These are phyloP conservation scores for Seiridium cupressi DNA, from an alignment of 2,329 filamentous ascomycete species.

Conservation along the genomic window DNA sequence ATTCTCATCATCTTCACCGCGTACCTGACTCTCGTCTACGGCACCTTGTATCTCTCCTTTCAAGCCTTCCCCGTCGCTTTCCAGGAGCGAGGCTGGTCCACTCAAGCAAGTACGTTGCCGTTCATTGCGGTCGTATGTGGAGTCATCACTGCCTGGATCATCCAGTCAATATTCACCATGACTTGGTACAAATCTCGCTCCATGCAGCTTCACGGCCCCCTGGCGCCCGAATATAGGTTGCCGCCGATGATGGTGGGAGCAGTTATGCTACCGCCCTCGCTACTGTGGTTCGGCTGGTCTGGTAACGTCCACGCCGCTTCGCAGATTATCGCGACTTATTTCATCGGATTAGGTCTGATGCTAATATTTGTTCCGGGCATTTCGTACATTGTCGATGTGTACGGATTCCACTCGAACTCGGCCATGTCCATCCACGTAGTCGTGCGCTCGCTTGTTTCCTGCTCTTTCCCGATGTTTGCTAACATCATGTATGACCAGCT, in stretches of 20 bases:
- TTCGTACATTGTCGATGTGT: slow-evolving; percentile 19
- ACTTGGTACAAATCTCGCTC: slow-evolving; percentile 17
- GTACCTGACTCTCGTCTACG: slow-evolving; percentile 32
- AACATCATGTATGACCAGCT: slow-evolving; percentile 16
- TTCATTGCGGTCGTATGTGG: slow-evolving; percentile 41
- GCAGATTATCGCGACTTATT: slow-evolving; percentile 16
- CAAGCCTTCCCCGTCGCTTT: slow-evolving; percentile 46
- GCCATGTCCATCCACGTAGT: slow-evolving; percentile 20
- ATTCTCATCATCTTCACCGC: slow-evolving; percentile 17
- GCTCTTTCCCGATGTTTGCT: slow-evolving; percentile 18
- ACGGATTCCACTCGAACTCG: slow-evolving; percentile 16
- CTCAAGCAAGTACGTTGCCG: slow-evolving; percentile 36
- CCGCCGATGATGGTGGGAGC: slow-evolving; percentile 45
- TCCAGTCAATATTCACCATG: slow-evolving; percentile 14
- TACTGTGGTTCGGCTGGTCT: slow-evolving; percentile 55
- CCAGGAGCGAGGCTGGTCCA: slow-evolving; percentile 37
- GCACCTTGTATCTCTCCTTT: slow-evolving; percentile 44
- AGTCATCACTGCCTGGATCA: slow-evolving; percentile 23
- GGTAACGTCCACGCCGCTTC: slow-evolving; percentile 18
- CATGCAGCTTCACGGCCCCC: slow-evolving; percentile 18
- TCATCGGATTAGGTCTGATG: slow-evolving; percentile 15
- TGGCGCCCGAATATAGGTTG: slow-evolving; percentile 43
- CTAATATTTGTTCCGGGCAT: slow-evolving; percentile 19
- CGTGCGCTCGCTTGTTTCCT: slow-evolving; percentile 15
- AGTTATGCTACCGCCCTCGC: slow-evolving; percentile 38